phyloP scores from a whole-genome alignment of 2,329 filamentous ascomycete species.

The Onygena corvina region DNA sequence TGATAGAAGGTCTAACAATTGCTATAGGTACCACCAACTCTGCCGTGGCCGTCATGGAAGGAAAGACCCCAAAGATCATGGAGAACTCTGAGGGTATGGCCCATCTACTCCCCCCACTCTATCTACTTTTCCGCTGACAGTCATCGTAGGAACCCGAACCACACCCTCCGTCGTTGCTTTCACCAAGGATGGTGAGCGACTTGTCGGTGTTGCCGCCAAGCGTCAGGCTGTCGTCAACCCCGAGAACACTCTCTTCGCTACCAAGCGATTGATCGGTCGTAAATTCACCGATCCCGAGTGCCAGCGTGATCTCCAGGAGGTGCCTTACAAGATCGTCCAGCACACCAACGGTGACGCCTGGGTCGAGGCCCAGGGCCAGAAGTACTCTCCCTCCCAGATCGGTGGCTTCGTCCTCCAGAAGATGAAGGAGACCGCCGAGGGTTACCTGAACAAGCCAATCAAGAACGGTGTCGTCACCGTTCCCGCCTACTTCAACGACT shows the following conservation, averaged over 20 bases:
- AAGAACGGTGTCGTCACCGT: constrained; percentile 97
- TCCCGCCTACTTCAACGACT: constrained; percentile 97
- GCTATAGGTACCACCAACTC: constrained; percentile 78
- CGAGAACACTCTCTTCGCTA: constrained; percentile 95
- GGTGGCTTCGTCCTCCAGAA: constrained; percentile 93
- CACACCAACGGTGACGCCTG: constrained; percentile 94
- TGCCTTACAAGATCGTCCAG: constrained; percentile 97
- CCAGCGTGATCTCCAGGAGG: constrained; percentile 92
- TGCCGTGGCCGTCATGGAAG: constrained; percentile 94
- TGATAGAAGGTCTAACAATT: constrained; percentile 2
- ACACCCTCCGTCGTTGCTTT: constrained; percentile 94
- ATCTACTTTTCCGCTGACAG: constrained; percentile 11
- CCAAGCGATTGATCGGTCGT: constrained; percentile 95
- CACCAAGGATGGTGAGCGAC: constrained; percentile 84
- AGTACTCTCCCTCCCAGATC: constrained; percentile 96
- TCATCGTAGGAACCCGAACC: constrained; percentile 59
- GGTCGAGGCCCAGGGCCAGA: constrained; percentile 85
- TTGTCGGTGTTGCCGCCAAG: constrained; percentile 95
- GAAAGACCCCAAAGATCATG: constrained; percentile 88
- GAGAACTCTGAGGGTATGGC: constrained; percentile 82
- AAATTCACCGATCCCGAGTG: constrained; percentile 92
- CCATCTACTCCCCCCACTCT: background rate
- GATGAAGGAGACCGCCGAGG: constrained; percentile 98
- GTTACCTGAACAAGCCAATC: constrained; percentile 76
- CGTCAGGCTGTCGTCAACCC: constrained; percentile 97